Conservation (phyloP, 2,329 filamentous ascomycete genomes). For the Aspergillus floridensis region DNA sequence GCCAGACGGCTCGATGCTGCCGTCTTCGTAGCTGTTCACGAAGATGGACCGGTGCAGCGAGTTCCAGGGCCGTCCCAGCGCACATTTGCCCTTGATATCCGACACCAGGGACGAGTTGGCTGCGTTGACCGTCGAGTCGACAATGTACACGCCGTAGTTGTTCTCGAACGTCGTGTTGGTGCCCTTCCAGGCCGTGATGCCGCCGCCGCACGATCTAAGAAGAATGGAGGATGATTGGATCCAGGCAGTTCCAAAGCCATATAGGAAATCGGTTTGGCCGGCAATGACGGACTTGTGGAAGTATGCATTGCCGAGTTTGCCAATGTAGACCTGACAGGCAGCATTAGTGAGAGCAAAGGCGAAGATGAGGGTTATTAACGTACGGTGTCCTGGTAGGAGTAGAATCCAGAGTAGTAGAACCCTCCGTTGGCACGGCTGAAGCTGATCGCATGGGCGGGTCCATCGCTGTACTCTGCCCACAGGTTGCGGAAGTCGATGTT, state of each 20-base stretch:
- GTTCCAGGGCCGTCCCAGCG: conserved; percentile 64
- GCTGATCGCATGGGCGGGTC: conserved; percentile 60
- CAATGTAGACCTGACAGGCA: conserved; percentile 53
- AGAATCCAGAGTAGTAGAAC: conserved; percentile 66
- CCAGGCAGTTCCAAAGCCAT: conserved; percentile 66
- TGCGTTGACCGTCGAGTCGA: conserved; percentile 53
- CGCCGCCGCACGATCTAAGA: conserved; percentile 62
- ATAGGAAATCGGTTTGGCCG: conserved; percentile 67
- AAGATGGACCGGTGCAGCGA: conserved; percentile 57
- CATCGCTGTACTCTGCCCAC: conserved; percentile 52
- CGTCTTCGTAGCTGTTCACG: conserved; percentile 55
- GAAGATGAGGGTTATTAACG: neutral
- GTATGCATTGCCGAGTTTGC: conserved; percentile 65
- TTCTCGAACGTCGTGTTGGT: conserved; percentile 65
- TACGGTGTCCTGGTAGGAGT: conserved; percentile 66
- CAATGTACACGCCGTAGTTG: conserved; percentile 66
- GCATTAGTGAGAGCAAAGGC: neutral
- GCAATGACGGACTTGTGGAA: conserved; percentile 61
- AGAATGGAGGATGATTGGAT: conserved; percentile 54
- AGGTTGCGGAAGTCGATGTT: conserved; percentile 66
- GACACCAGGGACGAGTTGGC: conserved; percentile 51
- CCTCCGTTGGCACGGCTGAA: conserved; percentile 63
- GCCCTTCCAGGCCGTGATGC: conserved; percentile 68
- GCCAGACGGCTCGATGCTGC: conserved; percentile 52
- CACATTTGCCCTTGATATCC: conserved; percentile 48